Base-by-base conservation (phyloP, 805 yeast species). In the Teunomyces funiuensis region DNA sequence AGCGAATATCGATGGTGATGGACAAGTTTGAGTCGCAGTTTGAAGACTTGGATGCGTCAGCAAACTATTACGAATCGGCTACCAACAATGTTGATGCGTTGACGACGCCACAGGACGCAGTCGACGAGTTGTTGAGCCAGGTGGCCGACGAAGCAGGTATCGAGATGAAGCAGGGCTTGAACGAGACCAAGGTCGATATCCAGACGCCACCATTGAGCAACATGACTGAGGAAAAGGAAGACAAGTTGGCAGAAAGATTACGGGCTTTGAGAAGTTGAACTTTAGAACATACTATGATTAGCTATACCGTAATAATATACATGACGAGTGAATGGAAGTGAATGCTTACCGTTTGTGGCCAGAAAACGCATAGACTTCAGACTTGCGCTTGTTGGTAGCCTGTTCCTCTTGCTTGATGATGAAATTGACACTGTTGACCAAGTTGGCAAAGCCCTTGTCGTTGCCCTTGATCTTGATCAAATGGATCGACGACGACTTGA, bases 121-220 rank as follows among this genome's bases (percentile, higher is more conserved):
- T 91, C 26, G 97, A 93, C 58, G 77, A 84, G 45, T 71, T 91
- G 57, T 77, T 91, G 86, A 88, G 76, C 57, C 88, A 87, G 61
- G 90, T 93, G 11, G 98, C 98, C 0, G 98, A 91, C 60, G 98
- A 91, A 60, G 97, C 97, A 0, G 99, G 99, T 2, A 71, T 93
- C 31, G 98, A 93, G 60, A 73, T 90, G 71, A 83, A 83, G 54
- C 97, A 90, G 54, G 84, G 88, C 38, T 79, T 95, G 47, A 78
- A 79, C 34, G 85, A 80, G 46, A 80, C 88, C 11, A 69, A 76
- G 52, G 77, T 80, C 1, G 75, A 73, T 9, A 60, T 70, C 13
- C 48, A 55, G 16, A 53, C 73, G 2, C 73, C 77, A 10, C 66
- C 73, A 5, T 61, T 66, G 8, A 50, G 60, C 13, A 41, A 44